These are phyloP conservation scores for Alternaria triticimaculans DNA, from an alignment of 2,329 filamentous ascomycete genomes.

Conservation along the genomic window DNA sequence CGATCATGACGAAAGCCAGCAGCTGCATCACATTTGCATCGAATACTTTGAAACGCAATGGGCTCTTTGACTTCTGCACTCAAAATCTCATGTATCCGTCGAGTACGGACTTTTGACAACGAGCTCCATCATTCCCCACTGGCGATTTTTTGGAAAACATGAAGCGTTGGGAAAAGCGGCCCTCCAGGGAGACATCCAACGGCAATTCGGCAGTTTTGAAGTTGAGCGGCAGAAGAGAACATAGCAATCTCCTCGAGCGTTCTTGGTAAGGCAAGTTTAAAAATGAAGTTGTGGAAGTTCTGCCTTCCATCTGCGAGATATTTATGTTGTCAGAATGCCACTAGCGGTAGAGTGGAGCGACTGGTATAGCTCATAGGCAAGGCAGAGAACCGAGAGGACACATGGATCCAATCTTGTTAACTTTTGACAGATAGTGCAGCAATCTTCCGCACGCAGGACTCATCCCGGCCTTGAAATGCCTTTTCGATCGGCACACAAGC, in stretches of 20 bases:
- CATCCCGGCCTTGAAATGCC: neutral
- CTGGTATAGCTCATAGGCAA: neutral
- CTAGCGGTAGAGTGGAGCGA: neutral
- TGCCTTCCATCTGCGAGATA: neutral
- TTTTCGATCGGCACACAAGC: too few species aligned
- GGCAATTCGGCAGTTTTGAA: too few species aligned
- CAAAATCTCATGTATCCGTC: neutral
- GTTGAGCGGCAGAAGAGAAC: neutral
- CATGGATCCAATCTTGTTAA: neutral
- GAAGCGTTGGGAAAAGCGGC: accelerated
- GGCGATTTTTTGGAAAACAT: neutral
- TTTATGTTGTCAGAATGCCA: neutral
- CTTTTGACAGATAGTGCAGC: neutral
- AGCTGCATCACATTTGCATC: neutral
- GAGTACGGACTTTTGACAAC: neutral
- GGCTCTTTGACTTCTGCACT: neutral
- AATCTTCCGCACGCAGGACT: neutral
- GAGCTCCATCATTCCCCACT: neutral
- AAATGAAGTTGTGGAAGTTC: neutral
- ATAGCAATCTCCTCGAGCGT: too few species aligned
- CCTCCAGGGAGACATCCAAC: neutral
- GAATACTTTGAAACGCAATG: neutral
- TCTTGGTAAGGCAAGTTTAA: neutral
- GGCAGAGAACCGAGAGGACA: neutral
- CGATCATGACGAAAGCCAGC: neutral